Percentiles rank a stretch among this genome's conserved stretches.
phyloP scores from a whole-genome alignment of 164 flowering plant genomes.

The Piper longum region DNA sequence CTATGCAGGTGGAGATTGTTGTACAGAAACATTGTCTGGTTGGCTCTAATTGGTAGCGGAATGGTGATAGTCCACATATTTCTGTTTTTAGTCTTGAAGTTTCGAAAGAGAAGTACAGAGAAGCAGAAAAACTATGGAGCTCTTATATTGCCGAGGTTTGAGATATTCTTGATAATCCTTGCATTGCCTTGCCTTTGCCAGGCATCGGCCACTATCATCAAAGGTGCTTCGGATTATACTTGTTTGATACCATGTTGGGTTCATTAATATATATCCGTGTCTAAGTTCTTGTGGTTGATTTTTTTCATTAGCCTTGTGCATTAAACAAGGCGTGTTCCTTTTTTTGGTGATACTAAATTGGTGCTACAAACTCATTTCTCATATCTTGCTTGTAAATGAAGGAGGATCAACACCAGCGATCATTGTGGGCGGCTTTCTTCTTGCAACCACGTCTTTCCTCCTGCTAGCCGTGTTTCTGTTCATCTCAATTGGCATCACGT shows the following conservation, averaged over 20 bases:
- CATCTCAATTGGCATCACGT: constrained; percentile 73
- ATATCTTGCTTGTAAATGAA: constrained; percentile 8
- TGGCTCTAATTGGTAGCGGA: constrained; percentile 61
- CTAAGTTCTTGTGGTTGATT: background rate
- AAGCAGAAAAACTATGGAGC: constrained; percentile 42
- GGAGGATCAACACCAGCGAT: constrained; percentile 46
- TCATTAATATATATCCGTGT: background rate
- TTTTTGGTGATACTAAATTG: background rate
- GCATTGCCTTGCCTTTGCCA: constrained; percentile 64
- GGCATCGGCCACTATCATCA: constrained; percentile 53
- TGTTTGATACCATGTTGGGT: background rate
- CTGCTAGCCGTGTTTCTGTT: constrained; percentile 49
- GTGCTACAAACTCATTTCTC: background rate
- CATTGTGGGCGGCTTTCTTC: constrained; percentile 41
- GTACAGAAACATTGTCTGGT: constrained; percentile 74
- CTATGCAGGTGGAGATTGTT: constrained; percentile 65
- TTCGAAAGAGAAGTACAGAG: constrained; percentile 24
- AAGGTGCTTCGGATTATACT: constrained; percentile 26
- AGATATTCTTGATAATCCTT: constrained; percentile 61
- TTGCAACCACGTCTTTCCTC: constrained; percentile 27
- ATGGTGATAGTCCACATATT: constrained; percentile 50
- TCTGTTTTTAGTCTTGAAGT: constrained; percentile 31
- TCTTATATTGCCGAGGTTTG: constrained; percentile 69
- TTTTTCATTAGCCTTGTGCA: too few relatives aligned
- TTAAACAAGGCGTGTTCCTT: background rate